These are phyloP conservation scores for Phytophthora gonapodyides DNA, from an alignment of 352 stramenopile species.

Conservation along the genomic window DNA sequence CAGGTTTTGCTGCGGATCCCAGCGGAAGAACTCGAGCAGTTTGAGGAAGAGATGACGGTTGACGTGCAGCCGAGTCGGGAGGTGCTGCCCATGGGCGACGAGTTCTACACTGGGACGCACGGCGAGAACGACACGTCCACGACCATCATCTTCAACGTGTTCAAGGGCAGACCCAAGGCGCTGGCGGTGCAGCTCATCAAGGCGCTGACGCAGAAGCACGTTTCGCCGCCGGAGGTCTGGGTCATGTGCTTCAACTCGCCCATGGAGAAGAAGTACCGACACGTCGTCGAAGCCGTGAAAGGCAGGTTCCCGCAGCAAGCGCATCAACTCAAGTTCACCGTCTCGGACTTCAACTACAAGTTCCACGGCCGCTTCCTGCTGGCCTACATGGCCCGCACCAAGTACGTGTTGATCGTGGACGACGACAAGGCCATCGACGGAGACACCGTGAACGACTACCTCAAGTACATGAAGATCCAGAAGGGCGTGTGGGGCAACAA, in stretches of 20 bases:
- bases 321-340: conserved; percentile 44
- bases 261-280: conserved; percentile 44
- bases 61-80: conserved; percentile 31
- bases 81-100: conserved; percentile 41
- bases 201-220: conserved; percentile 42
- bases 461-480: conserved; percentile 45
- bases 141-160: conserved; percentile 80
- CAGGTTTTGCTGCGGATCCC: conserved; percentile 33
- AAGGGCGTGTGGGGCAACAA: conserved; percentile 59
- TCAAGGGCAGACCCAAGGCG: conserved; percentile 52
- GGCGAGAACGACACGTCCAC: conserved; percentile 49
- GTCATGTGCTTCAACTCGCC: conserved; percentile 70
- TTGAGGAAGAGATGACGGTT: conserved; percentile 12
- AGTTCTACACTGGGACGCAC: conserved; percentile 54
- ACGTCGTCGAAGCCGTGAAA: conserved; percentile 41
- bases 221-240: conserved; percentile 53
- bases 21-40: conserved; percentile 7
- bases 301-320: conserved; percentile 26
- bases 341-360: conserved; percentile 58
- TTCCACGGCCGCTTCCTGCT: conserved; percentile 58
- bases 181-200: conserved; percentile 50
- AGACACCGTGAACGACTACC: conserved; percentile 49
- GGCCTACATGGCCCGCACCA: conserved; percentile 59
- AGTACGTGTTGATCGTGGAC: conserved; percentile 57
- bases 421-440: conserved; percentile 54